Evolutionary conservation across 352 stramenopile species (phyloP), one percentile per base, ranked within the genome.

Genomic region (Blastocystis sp.): DNA sequence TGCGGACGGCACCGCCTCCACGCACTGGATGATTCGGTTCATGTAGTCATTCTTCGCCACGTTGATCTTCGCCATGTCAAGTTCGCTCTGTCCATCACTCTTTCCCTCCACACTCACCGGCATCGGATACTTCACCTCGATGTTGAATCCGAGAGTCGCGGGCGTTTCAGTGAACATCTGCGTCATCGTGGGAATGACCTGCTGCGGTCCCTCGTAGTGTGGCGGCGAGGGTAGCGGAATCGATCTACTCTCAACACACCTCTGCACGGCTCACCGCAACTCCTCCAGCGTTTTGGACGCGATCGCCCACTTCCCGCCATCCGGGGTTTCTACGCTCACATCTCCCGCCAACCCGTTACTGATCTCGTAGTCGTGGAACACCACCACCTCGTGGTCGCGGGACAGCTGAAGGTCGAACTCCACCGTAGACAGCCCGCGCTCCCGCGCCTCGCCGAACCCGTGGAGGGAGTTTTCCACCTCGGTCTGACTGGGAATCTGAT

Each of bases 111-210:
- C 50, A 66, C 9, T 21, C 33, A 62, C 65, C 31, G 80, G 45
- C 31, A 62, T 80, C 29, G 85, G 85, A 50, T 90, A 90, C 85
- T 90, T 90, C 39, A 90, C 60, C 51, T 90, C 85, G 33, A 90
- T 82, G 51, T 90, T 82, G 61, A 90, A 90, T 10, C 62, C 39
- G 16, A 69, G 37, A 3, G 21, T 26, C 6, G 19, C 39, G 1
- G 85, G 85, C 26, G 69, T 35, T 3, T 3, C 16, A 21, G 33
- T n/a, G 24, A 90, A 74, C 60, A 85, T 80, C 69, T 88, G 37
- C 13, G 21, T 21, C 21, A 90, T 45, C 0, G n/a, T 35, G 2
- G 67, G 55, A 3, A 82, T n/a, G 29, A 45, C 12, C 33, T 90
- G 67, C 31, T 0, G 37, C n/a, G 62, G 61, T 12, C 85, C 85